Evolutionary conservation across 2,329 filamentous ascomycete species (phyloP).

Genomic region (Botrytis cinerea): DNA sequence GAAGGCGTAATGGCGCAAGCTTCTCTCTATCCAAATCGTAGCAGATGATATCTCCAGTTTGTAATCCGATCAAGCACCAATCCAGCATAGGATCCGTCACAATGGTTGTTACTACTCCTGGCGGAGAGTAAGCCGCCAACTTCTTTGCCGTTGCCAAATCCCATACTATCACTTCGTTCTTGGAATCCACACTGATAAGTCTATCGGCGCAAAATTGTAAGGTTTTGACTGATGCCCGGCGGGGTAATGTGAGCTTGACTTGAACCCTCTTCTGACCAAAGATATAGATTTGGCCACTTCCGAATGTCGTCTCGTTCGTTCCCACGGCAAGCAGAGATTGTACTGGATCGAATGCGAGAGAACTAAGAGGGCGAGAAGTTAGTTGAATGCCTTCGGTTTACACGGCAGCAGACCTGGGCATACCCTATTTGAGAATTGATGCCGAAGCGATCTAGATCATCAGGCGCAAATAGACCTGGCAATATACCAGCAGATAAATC

Average conservation of each 20-base stretch:
- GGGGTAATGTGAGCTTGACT: constrained; percentile 69
- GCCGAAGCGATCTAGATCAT: constrained; percentile 81
- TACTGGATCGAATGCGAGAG: constrained; percentile 86
- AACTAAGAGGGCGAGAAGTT: constrained; percentile 50
- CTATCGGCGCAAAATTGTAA: constrained; percentile 86
- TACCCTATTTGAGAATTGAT: constrained; percentile 75
- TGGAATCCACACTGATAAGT: constrained; percentile 79
- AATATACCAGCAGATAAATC: constrained; percentile 83
- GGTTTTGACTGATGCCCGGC: constrained; percentile 71
- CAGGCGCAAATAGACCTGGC: constrained; percentile 76
- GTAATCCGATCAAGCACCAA: constrained; percentile 84
- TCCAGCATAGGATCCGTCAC: constrained; percentile 88
- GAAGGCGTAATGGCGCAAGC: constrained; percentile 75
- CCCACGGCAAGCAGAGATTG: constrained; percentile 92
- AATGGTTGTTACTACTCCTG: constrained; percentile 72
- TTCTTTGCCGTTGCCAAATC: constrained; percentile 71
- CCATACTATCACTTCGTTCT: constrained; percentile 83
- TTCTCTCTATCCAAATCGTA: constrained; percentile 86
- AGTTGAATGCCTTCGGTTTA: constrained; percentile 20
- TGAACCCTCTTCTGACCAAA: constrained; percentile 81
- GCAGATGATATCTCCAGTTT: constrained; percentile 83
- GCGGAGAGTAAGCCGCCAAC: constrained; percentile 70
- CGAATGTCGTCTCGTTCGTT: constrained; percentile 83
- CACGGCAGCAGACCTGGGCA: constrained; percentile 28
- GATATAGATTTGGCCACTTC: constrained; percentile 84